Evolutionary conservation across 495 filamentous ascomycete genomes (phyloP), one percentile per base, ranked within the genome.

Genomic region (Pseudoneurospora amorphoporcata): DNA sequence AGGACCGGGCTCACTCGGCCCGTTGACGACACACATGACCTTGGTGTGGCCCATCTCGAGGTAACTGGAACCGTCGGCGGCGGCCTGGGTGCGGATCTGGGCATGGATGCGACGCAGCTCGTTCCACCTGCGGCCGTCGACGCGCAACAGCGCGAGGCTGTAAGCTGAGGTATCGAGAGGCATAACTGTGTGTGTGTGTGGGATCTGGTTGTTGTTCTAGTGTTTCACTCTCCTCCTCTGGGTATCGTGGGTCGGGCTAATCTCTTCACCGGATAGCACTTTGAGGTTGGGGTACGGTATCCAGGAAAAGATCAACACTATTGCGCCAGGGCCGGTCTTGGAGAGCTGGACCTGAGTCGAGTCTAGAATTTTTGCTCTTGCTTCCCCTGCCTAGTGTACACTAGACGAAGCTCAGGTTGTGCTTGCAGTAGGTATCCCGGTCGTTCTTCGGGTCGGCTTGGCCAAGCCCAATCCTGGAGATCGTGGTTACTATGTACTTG

Each of bases 71-170:
- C 95, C 95, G 70, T 97, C 95, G 39, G 94, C 93, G 71, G 94
- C 89, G 37, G 94, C 89, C 82, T 97, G 95, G 29, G 93, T 97
- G 53, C 90, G 92, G 79, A 98, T 93, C 82, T 96, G 92, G 43
- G 92, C 95, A 82, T 91, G 88, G 61, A 98, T 85, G 39, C 92
- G 90, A 38, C 95, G 93, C 53, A 98, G 90, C 81, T 99, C 95
- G 83, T 99, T 99, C 96, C 96, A 99, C 68, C 95, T 89, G 10
- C 95, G 92, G 72, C 95, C 94, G 81, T 97, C 94, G 76, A 96
- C 92, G 79, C 94, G 94, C 73, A 98, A 90, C 75, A 91, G 89
- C 69, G 93, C 92, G 72, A 97, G 89, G 76, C 88, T 86, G 85
- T 97, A 98, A 71, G 91, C 91, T 14, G 92, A 93, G 32, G 92